Conservation (phyloP, 2,329 filamentous ascomycete species). For the Microsporum ferrugineum region DNA sequence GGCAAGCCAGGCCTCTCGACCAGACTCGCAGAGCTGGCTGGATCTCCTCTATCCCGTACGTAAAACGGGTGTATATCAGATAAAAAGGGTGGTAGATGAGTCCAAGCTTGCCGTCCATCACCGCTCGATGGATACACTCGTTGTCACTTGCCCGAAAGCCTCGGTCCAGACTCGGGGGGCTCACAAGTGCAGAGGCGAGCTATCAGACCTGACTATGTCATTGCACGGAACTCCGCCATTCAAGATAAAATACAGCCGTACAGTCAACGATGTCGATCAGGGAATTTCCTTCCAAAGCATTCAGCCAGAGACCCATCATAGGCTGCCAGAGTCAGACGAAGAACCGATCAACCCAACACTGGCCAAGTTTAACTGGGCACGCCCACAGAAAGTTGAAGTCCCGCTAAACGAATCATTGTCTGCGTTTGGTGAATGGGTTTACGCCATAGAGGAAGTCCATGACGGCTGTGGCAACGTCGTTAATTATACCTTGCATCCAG, state of each 20-base stretch:
- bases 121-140: slow-evolving; percentile 61
- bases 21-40: slow-evolving; percentile 45
- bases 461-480: slow-evolving; percentile 83
- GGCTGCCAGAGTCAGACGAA: slow-evolving; percentile 61
- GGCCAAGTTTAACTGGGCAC: slow-evolving; percentile 61
- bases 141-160: slow-evolving; percentile 76
- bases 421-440: slow-evolving; percentile 69
- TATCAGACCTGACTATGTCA: slow-evolving; percentile 73
- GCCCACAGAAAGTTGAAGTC: slow-evolving; percentile 61
- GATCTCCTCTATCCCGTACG: slow-evolving; percentile 64
- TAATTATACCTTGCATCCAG: slow-evolving; percentile 48
- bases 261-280: slow-evolving; percentile 69
- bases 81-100: slow-evolving; percentile 78
- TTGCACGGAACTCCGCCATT: slow-evolving; percentile 82
- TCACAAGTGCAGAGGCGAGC: slow-evolving; percentile 70
- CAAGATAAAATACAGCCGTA: slow-evolving; percentile 83
- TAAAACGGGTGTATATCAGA: slow-evolving; percentile 76
- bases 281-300: slow-evolving; percentile 88
- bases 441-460: slow-evolving; percentile 80
- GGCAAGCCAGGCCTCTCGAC: slow-evolving; percentile 46
- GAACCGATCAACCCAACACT: slow-evolving; percentile 44
- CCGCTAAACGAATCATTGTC: slow-evolving; percentile 83
- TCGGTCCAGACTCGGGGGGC: slow-evolving; percentile 53
- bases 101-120: slow-evolving; percentile 88
- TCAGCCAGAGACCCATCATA: slow-evolving; percentile 69